Evolutionary conservation across 2,329 filamentous ascomycete species (phyloP).

Genomic region (Aspergillus fijiensis): DNA sequence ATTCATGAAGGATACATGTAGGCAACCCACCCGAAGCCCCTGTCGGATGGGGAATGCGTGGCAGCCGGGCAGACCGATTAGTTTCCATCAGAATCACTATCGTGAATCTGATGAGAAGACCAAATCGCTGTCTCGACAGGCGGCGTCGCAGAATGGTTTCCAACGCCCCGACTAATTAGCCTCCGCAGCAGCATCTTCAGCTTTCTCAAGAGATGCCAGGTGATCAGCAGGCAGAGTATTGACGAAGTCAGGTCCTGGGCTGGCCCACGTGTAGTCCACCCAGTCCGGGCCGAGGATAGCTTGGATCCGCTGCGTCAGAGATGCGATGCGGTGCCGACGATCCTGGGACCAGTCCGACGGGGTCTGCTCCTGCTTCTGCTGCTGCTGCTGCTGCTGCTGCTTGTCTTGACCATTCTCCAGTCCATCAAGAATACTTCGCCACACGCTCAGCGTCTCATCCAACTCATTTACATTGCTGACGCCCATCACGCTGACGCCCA

Average conservation of each 20-base stretch:
- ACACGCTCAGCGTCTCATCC: constrained; percentile 62
- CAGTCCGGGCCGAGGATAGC: constrained; percentile 42
- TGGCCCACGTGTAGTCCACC: constrained; percentile 48
- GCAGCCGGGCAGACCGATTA: neutral
- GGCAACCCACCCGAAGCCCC: neutral
- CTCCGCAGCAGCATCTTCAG: constrained; percentile 4
- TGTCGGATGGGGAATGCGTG: neutral
- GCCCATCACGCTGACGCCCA: constrained; percentile 65
- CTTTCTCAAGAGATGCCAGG: constrained; percentile 17
- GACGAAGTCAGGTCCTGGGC: constrained; percentile 43
- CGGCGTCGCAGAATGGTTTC: constrained; percentile 29
- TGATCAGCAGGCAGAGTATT: constrained; percentile 36
- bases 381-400: constrained; percentile 8
- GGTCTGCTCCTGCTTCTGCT: constrained; percentile 17
- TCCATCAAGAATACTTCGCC: constrained; percentile 52
- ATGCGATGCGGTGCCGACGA: constrained; percentile 35
- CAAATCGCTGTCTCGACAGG: constrained; percentile 31
- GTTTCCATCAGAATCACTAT: constrained; percentile 4
- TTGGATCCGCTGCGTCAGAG: constrained; percentile 39
- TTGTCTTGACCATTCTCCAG: constrained; percentile 38
- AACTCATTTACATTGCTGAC: constrained; percentile 61
- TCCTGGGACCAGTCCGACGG: constrained; percentile 41
- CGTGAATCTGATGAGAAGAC: constrained; percentile 16
- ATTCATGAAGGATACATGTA: neutral
- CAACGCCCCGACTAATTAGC: constrained; percentile 5